These are phyloP conservation scores for Zygosaccharomyces sapae DNA, from an alignment of 1,139 yeast genomes.

Conservation along the genomic window DNA sequence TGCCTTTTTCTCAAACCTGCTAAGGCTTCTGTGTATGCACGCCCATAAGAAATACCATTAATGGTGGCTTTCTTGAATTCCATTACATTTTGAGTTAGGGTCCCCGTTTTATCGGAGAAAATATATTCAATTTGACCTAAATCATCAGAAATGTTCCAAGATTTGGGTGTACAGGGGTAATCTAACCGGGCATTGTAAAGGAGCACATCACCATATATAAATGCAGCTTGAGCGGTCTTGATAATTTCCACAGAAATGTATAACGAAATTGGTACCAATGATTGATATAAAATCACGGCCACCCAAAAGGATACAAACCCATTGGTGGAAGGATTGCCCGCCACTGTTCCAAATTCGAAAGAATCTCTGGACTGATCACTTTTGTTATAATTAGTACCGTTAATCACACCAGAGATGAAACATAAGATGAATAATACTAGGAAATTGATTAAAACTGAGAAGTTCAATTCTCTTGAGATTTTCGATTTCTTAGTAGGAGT, in stretches of 20 bases:
- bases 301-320: constrained; percentile 88
- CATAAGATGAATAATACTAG: constrained; percentile 69
- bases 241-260: constrained; percentile 93
- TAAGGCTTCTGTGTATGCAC: constrained; percentile 93
- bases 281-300: constrained; percentile 80
- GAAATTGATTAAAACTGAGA: constrained; percentile 77
- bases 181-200: constrained; percentile 84
- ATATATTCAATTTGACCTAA: constrained; percentile 94
- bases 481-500: constrained; percentile 88
- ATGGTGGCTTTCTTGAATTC: constrained; percentile 92
- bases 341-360: constrained; percentile 69
- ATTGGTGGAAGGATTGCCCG: constrained; percentile 58
- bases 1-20: constrained; percentile 88
- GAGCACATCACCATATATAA: constrained; percentile 80
- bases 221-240: constrained; percentile 89
- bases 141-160: constrained; percentile 97
- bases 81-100: constrained; percentile 94
- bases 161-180: constrained; percentile 92
- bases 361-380: constrained; percentile 53
- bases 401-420: constrained; percentile 74
- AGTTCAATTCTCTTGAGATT: constrained; percentile 77
- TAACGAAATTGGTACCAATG: constrained; percentile 89
- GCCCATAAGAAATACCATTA: constrained; percentile 78
- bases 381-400: constrained; percentile 67
- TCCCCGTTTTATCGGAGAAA: constrained; percentile 95